A percentile compares a stretch with the other conserved stretches of the same genome.
Evolutionary conservation across 2,329 filamentous ascomycete genomes (phyloP).

Genomic region (Talaromyces sp.): DNA sequence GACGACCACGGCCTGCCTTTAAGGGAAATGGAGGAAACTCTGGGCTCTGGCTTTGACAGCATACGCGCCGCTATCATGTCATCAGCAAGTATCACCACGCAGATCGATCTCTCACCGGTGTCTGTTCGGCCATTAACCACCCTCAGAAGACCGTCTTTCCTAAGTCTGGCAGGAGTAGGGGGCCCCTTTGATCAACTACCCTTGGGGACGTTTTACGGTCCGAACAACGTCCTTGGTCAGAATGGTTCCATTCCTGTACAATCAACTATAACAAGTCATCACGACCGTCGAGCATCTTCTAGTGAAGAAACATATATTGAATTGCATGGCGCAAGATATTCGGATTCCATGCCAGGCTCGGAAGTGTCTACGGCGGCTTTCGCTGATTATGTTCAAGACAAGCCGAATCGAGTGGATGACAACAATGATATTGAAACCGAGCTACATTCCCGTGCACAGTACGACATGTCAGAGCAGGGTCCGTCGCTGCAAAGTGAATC

Average conservation of each 20-base stretch:
- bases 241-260: neutral
- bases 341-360: neutral
- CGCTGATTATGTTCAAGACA: neutral
- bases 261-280: neutral
- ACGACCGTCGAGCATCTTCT: neutral
- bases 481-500: conserved; percentile 19
- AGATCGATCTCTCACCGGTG: conserved; percentile 1
- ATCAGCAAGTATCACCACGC: conserved; percentile 6
- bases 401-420: conserved; percentile 13
- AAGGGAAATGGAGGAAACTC: conserved; percentile 16
- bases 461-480: conserved; percentile 23
- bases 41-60: conserved; percentile 18
- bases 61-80: conserved; percentile 17
- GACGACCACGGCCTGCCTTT: neutral
- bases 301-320: neutral
- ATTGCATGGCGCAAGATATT: neutral
- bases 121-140: conserved; percentile 2
- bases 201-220: neutral
- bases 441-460: conserved; percentile 27
- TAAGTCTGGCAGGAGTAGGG: neutral
- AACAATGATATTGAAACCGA: conserved; percentile 23
- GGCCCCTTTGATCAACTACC: neutral
- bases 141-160: neutral
- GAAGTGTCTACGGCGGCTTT: neutral
- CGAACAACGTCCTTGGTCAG: neutral